phyloP scores from a whole-genome alignment of 2,329 filamentous ascomycete species.

The Arthrinium phaeospermum region DNA sequence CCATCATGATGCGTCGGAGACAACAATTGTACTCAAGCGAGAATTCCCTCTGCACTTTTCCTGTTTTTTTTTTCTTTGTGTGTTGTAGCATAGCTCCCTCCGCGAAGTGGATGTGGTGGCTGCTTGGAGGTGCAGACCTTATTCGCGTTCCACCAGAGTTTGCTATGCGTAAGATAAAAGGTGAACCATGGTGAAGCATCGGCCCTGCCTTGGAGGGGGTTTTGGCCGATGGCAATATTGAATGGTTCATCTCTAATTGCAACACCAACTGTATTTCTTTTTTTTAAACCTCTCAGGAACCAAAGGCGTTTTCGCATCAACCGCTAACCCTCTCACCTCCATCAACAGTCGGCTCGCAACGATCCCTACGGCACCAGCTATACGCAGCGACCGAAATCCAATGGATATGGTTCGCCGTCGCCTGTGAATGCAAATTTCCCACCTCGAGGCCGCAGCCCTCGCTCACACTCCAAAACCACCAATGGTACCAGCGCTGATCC shows the following conservation, averaged over 20 bases:
- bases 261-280: slow-evolving; percentile 19
- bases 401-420: slow-evolving; percentile 39
- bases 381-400: slow-evolving; percentile 42
- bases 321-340: slow-evolving; percentile 28
- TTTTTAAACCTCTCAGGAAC: slow-evolving; percentile 2
- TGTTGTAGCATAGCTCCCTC: slow-evolving; percentile 9
- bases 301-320: slow-evolving; percentile 6
- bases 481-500: slow-evolving; percentile 30
- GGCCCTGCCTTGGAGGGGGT: slow-evolving; percentile 6
- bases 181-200: slow-evolving; percentile 24
- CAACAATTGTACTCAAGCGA: slow-evolving; percentile 6
- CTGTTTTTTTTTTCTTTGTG: background rate
- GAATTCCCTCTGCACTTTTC: background rate
- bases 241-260: slow-evolving; percentile 11
- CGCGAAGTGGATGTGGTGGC: slow-evolving; percentile 7
- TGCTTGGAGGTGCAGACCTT: slow-evolving; percentile 15
- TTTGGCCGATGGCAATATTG: slow-evolving; percentile 16
- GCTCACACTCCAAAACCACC: slow-evolving; percentile 42
- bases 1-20: background rate
- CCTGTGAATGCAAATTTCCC: slow-evolving; percentile 37
- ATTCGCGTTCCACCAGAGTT: slow-evolving; percentile 21
- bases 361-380: slow-evolving; percentile 54
- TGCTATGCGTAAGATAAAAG: slow-evolving; percentile 17
- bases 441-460: slow-evolving; percentile 37
- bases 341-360: slow-evolving; percentile 46